These are phyloP conservation scores for Zizania palustris DNA, from an alignment of 202 grass and related monocot genomes.

Conservation along the genomic window DNA sequence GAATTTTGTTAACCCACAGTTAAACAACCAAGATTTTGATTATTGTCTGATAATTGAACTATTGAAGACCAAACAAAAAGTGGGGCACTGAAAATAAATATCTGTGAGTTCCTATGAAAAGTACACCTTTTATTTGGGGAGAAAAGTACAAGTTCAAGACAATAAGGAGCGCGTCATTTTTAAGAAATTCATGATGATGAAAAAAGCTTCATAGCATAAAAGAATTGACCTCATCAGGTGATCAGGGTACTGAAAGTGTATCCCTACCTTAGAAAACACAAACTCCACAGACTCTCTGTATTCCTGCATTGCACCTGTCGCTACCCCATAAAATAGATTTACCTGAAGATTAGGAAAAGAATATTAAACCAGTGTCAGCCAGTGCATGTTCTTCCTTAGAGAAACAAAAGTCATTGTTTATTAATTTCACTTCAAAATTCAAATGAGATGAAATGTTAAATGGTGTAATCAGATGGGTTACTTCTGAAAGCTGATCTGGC, in stretches of 20 bases:
- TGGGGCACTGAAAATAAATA: slow-evolving; percentile 10
- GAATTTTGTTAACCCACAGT: slow-evolving; percentile 11
- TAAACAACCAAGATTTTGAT: slow-evolving; percentile 17
- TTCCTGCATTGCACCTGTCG: slow-evolving; percentile 73
- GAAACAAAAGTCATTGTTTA: slow-evolving; percentile 24
- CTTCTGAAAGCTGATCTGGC: slow-evolving; percentile 76
- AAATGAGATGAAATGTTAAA: slow-evolving; percentile 26
- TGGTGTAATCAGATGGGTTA: slow-evolving; percentile 44
- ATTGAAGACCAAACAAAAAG: slow-evolving; percentile 5
- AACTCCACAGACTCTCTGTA: slow-evolving; percentile 84
- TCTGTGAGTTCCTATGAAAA: not conserved
- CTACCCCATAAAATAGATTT: slow-evolving; percentile 84
- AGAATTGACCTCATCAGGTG: not conserved
- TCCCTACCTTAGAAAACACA: slow-evolving; percentile 67
- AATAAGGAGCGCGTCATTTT: slow-evolving; percentile 10
- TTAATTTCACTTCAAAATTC: slow-evolving; percentile 35
- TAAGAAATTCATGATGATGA: slow-evolving; percentile 10
- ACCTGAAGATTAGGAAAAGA: slow-evolving; percentile 53
- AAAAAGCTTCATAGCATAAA: slow-evolving; percentile 12
- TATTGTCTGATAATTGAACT: slow-evolving; percentile 9
- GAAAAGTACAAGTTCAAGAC: no score
- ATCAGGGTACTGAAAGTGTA: slow-evolving; percentile 1
- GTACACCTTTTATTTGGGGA: not conserved
- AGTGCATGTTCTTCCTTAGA: slow-evolving; percentile 9
- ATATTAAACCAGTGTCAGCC: slow-evolving; percentile 27